Percentiles rank a stretch among this genome's conserved stretches.
Evolutionary conservation across 192 early-diverging fungal species (phyloP).

Genomic region (Entomortierella beljakovae): DNA sequence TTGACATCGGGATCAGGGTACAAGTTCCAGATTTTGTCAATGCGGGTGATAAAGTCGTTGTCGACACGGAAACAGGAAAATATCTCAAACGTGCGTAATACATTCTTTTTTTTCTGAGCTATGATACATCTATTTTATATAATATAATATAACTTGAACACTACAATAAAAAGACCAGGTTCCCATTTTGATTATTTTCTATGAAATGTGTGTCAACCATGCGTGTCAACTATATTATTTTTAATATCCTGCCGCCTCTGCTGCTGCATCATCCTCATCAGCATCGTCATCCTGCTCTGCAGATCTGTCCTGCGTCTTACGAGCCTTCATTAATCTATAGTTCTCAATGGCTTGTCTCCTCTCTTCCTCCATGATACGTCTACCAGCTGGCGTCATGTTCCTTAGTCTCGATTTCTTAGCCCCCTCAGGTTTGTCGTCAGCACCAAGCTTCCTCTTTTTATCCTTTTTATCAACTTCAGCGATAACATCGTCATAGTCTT

Average conservation of each 20-base stretch:
- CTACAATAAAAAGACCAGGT: conserved; percentile 9
- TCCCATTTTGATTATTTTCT: not conserved
- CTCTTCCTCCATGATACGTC: conserved; percentile 61
- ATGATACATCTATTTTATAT: not conserved
- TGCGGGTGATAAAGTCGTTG: conserved; percentile 77
- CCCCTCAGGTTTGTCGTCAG: conserved; percentile 51
- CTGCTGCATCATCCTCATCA: conserved; percentile 39
- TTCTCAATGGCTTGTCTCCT: conserved; percentile 61
- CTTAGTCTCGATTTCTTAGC: conserved; percentile 55
- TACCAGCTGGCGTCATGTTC: conserved; percentile 59
- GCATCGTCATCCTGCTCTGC: conserved; percentile 34
- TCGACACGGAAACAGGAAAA: conserved; percentile 72
- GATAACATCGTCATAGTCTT: conserved; percentile 37
- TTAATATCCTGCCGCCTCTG: conserved; percentile 34
- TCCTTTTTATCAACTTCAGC: conserved; percentile 40
- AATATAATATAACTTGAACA: not conserved
- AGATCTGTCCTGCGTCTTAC: conserved; percentile 34
- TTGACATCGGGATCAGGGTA: conserved; percentile 74
- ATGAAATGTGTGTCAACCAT: not conserved
- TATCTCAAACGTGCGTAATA: conserved; percentile 72
- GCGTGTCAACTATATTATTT: not conserved
- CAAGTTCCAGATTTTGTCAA: conserved; percentile 88
- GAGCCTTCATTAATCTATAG: conserved; percentile 65
- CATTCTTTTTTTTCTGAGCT: not conserved
- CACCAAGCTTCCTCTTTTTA: conserved; percentile 37